Evolutionary conservation across 2,329 filamentous ascomycete species (phyloP), one percentile per base, ranked within the genome.

Genomic region (Ilyonectria mors-panacis): DNA sequence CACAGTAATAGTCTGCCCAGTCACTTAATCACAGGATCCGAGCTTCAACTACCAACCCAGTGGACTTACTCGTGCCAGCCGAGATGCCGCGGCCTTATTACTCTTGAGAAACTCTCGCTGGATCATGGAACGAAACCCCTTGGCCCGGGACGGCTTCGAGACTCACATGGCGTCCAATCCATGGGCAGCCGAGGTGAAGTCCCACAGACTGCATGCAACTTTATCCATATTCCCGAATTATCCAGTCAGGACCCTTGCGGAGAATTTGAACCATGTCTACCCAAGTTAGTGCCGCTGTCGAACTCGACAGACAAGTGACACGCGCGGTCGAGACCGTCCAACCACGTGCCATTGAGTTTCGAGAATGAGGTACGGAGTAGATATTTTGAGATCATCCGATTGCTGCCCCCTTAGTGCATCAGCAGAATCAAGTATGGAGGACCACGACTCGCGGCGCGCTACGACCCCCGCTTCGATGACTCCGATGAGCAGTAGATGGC

Each of bases 201-300:
- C 23, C 48, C 5, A 9, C 37, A 45, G 37, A 45, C n/a, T 19
- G 19, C 26, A 26, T 15, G 37, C 23, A 45, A 26, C 48, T 33
- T 63, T 53, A 65, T 60, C 59, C 57, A 47, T 61, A 45, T 51
- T 48, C 28, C 63, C 63, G 57, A 61, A 35, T 61, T 57, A 35
- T 33, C 57, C 51, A 65, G 51, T 55, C 55, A 19, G 56, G 56
- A 56, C n/a, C 50, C 56, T 60, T 54, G 44, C 35, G 57, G 57
- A 50, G 26, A 56, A 61, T 57, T 17, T 44, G 58, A 45, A 8
- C 45, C 58, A 51, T 19, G 26, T 30, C 44, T 33, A 44, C 19
- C 13, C 56, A 15, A 33, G 57, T 65, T 57, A 65, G 63, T 58
- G 44, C n/a, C 39, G 35, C 48, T 30, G 28, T 30, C 28, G 28